These are phyloP conservation scores for Tylopilus sp. DNA, from an alignment of 1,284 basidiomycete genomes.

Conservation along the genomic window DNA sequence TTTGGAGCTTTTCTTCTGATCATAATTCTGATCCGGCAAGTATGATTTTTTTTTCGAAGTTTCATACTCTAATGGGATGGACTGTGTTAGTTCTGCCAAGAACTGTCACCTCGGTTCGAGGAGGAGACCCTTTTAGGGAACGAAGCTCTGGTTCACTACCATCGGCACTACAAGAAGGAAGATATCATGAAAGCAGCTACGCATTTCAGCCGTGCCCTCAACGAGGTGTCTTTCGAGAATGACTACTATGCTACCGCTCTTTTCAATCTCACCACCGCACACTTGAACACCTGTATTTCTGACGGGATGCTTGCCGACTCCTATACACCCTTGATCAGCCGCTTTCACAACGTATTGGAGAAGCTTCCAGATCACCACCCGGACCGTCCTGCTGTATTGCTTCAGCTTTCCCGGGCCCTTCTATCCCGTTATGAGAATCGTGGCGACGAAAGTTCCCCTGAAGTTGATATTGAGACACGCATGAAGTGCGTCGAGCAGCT, in stretches of 20 bases:
- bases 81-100: no score
- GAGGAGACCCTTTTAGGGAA: no score
- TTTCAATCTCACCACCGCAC: constrained; percentile 23
- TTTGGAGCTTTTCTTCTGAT: no score
- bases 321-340: constrained; percentile 5
- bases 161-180: no score
- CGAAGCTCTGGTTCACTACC: no score
- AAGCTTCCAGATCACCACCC: constrained; percentile 3
- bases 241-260: constrained; percentile 8
- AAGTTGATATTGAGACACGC: neutral
- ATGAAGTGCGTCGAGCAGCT: neutral
- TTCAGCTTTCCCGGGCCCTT: constrained; percentile 9
- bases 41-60: no score
- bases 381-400: constrained; percentile 11
- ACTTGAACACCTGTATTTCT: constrained; percentile 1
- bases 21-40: no score
- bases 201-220: no score
- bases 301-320: neutral
- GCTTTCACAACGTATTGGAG: neutral
- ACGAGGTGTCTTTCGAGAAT: no score
- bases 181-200: no score
- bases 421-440: neutral
- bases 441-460: neutral
- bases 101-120: no score
- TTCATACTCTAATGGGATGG: no score